Percentiles rank a stretch among this genome's conserved stretches.
These are phyloP conservation scores for Panaeolus papilionaceus DNA, from an alignment of 768 basidiomycete species.

Conservation along the genomic window DNA sequence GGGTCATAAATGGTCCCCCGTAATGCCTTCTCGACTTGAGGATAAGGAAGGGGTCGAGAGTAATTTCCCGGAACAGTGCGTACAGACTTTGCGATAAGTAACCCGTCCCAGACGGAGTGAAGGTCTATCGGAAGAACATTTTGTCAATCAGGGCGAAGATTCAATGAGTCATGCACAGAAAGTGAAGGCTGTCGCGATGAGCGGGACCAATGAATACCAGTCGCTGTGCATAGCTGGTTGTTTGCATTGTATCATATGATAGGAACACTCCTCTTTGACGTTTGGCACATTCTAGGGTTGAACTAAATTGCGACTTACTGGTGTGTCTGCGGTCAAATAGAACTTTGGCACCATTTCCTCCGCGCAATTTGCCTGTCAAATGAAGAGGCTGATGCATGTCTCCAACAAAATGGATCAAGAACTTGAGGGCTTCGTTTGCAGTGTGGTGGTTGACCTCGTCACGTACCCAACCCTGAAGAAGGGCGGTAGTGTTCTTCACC, in stretches of 20 bases:
- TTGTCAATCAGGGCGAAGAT: conserved; percentile 2
- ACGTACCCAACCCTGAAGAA: conserved; percentile 58
- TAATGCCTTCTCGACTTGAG: conserved; percentile 68
- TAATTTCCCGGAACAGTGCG: conserved; percentile 81
- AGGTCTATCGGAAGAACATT: conserved; percentile 54
- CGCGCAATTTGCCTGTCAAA: conserved; percentile 84
- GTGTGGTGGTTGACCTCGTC: conserved; percentile 35
- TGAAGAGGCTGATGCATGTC: conserved; percentile 96
- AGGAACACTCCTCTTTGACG: neutral
- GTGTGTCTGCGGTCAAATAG: conserved; percentile 72
- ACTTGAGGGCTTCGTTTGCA: conserved; percentile 86
- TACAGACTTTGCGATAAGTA: conserved; percentile 83
- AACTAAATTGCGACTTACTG: conserved; percentile 51
- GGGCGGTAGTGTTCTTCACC: conserved; percentile 75
- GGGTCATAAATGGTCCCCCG: conserved; percentile 87
- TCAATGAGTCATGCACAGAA: neutral
- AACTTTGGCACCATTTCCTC: conserved; percentile 85
- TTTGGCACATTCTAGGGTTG: neutral
- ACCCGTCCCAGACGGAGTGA: conserved; percentile 87
- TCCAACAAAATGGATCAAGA: conserved; percentile 91
- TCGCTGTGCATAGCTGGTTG: neutral
- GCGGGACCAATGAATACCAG: neutral
- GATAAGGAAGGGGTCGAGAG: conserved; percentile 70
- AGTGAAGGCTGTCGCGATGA: neutral
- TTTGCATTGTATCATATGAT: neutral